phyloP scores from a whole-genome alignment of 345 rosid species.

The Ailanthus altissimus region DNA sequence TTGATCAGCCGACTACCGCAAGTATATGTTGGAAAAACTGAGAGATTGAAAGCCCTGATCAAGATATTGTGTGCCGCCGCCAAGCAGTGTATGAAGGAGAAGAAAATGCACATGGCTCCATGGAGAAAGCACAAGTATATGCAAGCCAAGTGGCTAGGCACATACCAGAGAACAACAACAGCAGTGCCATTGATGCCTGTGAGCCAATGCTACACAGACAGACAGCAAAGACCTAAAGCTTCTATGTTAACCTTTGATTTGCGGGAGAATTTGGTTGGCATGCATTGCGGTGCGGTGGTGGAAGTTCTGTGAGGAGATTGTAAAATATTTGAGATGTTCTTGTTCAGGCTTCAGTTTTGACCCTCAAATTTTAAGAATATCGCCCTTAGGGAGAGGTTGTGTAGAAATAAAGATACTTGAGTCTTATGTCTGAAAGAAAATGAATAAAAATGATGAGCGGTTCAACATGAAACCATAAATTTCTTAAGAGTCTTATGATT shows the following conservation, averaged over 20 bases:
- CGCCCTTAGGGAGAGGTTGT: background rate
- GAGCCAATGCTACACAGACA: constrained; percentile 22
- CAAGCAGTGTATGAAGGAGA: constrained; percentile 77
- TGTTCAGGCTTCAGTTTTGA: background rate
- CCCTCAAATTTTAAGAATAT: background rate
- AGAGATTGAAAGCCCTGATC: constrained; percentile 63
- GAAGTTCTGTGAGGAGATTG: constrained; percentile 47
- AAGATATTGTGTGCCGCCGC: constrained; percentile 71
- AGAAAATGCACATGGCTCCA: constrained; percentile 84
- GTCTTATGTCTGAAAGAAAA: too few species aligned
- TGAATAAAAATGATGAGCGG: background rate
- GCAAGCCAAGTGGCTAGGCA: constrained; percentile 88
- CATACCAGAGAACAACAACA: constrained; percentile 34
- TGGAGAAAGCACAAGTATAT: constrained; percentile 90
- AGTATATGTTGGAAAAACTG: constrained; percentile 70
- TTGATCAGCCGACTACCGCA: constrained; percentile 55
- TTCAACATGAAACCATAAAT: too few species aligned
- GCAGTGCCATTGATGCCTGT: constrained; percentile 27
- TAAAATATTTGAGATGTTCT: background rate
- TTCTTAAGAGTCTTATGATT: too few species aligned
- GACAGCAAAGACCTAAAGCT: constrained; percentile 51
- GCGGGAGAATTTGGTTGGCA: constrained; percentile 37
- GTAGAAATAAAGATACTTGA: background rate
- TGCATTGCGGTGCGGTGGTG: constrained; percentile 43
- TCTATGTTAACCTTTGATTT: constrained; percentile 74